A percentile compares a stretch with the other conserved stretches of the same genome.
Conservation (phyloP, 1,139 yeast species). For the Saccharomyces pastorianus region DNA sequence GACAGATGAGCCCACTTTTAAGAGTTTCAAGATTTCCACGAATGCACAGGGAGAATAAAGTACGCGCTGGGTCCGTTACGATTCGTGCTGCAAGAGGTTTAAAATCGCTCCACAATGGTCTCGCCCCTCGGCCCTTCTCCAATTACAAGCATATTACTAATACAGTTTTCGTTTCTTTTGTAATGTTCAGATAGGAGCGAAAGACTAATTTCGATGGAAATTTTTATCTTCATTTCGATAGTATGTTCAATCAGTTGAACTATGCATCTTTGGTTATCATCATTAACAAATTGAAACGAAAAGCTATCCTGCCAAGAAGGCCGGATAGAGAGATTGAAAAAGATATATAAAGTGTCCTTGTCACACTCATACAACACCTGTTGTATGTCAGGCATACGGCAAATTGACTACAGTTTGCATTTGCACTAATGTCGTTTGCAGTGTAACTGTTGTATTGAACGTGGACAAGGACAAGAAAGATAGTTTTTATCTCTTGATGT, state of each 20-base stretch:
- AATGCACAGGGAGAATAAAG: not conserved
- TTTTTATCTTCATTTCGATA: conserved; percentile 27
- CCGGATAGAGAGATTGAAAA: too few relatives aligned
- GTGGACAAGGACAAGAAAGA: not conserved
- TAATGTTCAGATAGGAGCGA: conserved; percentile 34
- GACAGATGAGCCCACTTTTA: not conserved
- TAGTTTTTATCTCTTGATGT: not conserved
- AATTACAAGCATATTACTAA: not conserved
- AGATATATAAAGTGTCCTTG: not conserved
- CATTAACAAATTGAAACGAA: conserved; percentile 10
- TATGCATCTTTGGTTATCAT: conserved; percentile 31
- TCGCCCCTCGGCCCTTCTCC: not conserved
- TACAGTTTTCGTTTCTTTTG: not conserved
- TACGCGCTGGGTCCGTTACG: not conserved
- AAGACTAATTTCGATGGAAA: conserved; percentile 33
- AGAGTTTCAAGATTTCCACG: not conserved
- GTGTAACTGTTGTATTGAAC: too few relatives aligned
- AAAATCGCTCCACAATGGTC: not conserved
- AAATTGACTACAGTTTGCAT: not conserved
- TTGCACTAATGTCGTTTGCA: not conserved
- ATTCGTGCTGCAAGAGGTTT: not conserved
- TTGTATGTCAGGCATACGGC: not conserved
- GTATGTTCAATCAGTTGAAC: conserved; percentile 30
- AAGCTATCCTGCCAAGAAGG: not conserved
- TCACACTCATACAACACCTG: not conserved